Evolutionary conservation across 768 basidiomycete genomes (phyloP).

Genomic region (Suillus ampliporus): DNA sequence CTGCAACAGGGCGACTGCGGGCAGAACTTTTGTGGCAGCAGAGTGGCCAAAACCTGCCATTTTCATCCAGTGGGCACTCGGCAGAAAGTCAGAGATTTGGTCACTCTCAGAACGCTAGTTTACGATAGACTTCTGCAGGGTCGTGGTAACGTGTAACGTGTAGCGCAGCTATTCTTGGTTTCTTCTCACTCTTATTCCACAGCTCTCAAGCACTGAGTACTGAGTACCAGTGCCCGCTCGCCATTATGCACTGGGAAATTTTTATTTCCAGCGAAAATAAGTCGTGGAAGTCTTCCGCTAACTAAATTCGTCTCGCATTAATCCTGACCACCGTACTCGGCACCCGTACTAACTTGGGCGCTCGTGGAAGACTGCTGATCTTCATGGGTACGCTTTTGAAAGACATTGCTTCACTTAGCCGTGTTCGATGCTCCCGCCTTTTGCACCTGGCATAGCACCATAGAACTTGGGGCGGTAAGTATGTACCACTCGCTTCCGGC

Average conservation of each 20-base stretch:
- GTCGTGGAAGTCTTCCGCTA: neutral
- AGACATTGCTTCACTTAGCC: neutral
- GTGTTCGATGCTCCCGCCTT: neutral
- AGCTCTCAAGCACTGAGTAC: neutral
- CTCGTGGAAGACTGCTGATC: neutral
- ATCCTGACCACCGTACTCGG: neutral
- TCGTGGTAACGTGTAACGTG: neutral
- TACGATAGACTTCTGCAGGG: too few species aligned
- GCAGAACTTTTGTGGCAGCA: too few species aligned
- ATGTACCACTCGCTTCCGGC: slow-evolving; percentile 10
- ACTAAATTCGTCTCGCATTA: neutral
- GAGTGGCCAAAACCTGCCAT: too few species aligned
- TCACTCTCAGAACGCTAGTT: too few species aligned
- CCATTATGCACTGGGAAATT: neutral
- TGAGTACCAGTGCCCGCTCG: neutral
- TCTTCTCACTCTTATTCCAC: neutral
- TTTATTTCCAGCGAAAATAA: too few species aligned
- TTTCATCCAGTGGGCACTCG: too few species aligned
- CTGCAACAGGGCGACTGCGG: too few species aligned
- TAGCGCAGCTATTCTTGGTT: neutral
- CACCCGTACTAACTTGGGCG: neutral
- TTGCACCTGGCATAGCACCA: neutral
- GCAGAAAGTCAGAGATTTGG: too few species aligned
- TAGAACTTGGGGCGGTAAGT: neutral
- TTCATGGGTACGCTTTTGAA: neutral